Percentiles rank a stretch among this genome's conserved stretches.
Conservation (phyloP, 306 rosid species). For the Begonia loranthoides region DNA sequence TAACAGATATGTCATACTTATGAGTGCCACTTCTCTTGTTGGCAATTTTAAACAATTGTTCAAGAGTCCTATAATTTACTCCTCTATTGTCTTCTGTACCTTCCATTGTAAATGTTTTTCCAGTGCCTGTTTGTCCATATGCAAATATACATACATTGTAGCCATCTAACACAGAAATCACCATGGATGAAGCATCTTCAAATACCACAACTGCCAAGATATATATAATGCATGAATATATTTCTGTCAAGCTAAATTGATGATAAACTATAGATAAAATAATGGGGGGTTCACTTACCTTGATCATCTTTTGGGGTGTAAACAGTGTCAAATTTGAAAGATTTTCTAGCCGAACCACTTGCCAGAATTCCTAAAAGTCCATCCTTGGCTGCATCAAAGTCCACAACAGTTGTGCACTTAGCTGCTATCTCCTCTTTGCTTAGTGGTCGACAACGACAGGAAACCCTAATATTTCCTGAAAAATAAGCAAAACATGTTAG, state of each 20-base stretch:
- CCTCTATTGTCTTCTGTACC: conserved; percentile 73
- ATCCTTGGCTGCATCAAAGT: conserved; percentile 73
- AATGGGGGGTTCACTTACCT: conserved; percentile 22
- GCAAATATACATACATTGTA: conserved; percentile 89
- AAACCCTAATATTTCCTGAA: conserved; percentile 77
- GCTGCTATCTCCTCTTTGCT: conserved; percentile 45
- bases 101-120: conserved; percentile 93
- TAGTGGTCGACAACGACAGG: conserved; percentile 86
- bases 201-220: conserved; percentile 59
- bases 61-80: conserved; percentile 78
- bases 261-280: not conserved
- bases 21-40: conserved; percentile 55
- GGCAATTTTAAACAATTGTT: conserved; percentile 51
- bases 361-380: conserved; percentile 63
- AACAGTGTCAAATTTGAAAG: conserved; percentile 74
- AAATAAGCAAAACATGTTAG: conserved; percentile 3
- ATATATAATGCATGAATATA: conserved; percentile 11
- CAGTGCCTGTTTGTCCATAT: conserved; percentile 88
- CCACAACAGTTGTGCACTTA: conserved; percentile 51
- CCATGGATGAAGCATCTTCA: conserved; percentile 79
- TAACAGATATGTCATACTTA: conserved; percentile 51
- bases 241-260: not conserved
- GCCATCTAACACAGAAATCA: conserved; percentile 67
- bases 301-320: conserved; percentile 77
- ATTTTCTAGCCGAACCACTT: conserved; percentile 39